Base-by-base conservation (phyloP, 2,329 filamentous ascomycete species). In the Teratosphaeria pseudoeucalypti region DNA sequence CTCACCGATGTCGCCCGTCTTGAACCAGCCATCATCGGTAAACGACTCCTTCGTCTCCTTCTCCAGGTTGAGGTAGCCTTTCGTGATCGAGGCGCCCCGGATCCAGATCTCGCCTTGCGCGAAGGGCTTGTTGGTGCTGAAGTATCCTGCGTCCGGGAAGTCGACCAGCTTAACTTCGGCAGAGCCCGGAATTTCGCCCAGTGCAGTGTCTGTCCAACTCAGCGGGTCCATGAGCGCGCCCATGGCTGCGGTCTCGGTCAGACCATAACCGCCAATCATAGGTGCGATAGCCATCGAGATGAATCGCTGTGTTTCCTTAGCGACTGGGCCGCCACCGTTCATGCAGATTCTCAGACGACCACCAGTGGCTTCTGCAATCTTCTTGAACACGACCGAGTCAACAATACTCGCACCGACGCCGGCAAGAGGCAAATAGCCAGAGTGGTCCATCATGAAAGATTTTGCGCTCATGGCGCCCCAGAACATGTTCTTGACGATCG, bases 31-130 rank as follows among this genome's bases (percentile, higher is more conserved):
- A 68, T 96, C 94, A 2, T 84, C 74, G 0, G 89, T 91, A 64
- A 92, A 82, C 5, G 88, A 81, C 71, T 88, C 87, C 69, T 78
- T 74, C 43, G 90, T 96, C 77, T 96, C 92, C 67, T 92, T 85
- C 16, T 89, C 86, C 72, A 96, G 89, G 62, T 95, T 81, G 71
- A 87, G 92, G 77, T 97, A 97, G 43, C 85, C 86, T 37, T 81
- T 80, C 58, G 89, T 83, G 54, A 97, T 87, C 62, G 87, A 81
- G 56, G 80, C 79, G 57, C 92, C 94, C 60, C 89, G 87, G 66
- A 99, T 88, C 81, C 86, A 90, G 71, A 99, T 91, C 76, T 97
- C 92, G 67, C 92, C 92, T 75, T 96, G 92, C 1, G 92, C 89
- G n/a, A 49, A 23, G 9, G 90, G 86, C 34, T 80, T 85, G 72